Evolutionary conservation across 1,284 basidiomycete genomes (phyloP), one percentile per base, ranked within the genome.

Genomic region (Somion occarium): DNA sequence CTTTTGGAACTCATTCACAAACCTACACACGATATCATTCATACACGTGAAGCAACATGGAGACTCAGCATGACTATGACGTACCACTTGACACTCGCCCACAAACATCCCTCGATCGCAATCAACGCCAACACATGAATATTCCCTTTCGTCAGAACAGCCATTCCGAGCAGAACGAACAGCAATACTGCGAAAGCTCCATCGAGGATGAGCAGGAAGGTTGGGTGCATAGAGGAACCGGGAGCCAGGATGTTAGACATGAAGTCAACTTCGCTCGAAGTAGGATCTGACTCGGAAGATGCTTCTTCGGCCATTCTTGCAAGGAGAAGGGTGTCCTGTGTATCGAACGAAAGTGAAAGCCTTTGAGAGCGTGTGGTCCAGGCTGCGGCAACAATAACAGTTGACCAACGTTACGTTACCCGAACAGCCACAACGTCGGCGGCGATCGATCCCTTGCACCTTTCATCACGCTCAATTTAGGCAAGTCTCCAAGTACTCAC

Each of bases 81-180:
- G 46, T 61, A 86, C 88, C 88, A 91, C 69, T 91, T 91, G 1
- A 90, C 74, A 59, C 84, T 89, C 26, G 71, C 82, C 88, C 87
- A 91, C 38, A 91, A 68, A 38, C 72, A 76, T 24, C 82, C 61
- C 59, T 84, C 82, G 49, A 91, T 82, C 2, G 59, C 68, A 54
- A 85, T 83, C 18, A 91, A 70, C 22, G 71, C 71, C 25, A 87
- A 70, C 27, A 89, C 69, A 61, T 91, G 88, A 1, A 78, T 47
- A 55, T 78, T 89, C 25, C 83, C 80, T 11, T 69, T 67, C 1
- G 86, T 85, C 20, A 82, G 55, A 61, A 78, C 72, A 5, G 79
- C 72, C 15, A 85, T 71, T 39, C 69, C 65, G 44, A 79, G 53
- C 20, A 91, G 75, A n/a, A 87, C 75, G 19, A 79, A 47, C 26